A percentile compares a stretch with the other conserved stretches of the same genome.
Conservation (phyloP, 257 asterid species). For the Solanum sparsipilum region DNA sequence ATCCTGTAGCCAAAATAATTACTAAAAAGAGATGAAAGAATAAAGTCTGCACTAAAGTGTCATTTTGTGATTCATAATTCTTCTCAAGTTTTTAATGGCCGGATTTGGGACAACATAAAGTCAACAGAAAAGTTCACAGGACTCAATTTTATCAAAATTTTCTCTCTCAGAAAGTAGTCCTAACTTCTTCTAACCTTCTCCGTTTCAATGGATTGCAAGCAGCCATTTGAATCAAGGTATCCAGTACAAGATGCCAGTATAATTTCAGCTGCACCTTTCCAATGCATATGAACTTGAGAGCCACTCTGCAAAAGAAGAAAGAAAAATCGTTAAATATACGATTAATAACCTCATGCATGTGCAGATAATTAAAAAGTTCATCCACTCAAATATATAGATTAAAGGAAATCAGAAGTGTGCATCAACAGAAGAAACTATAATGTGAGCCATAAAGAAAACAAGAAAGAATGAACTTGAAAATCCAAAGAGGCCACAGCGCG, state of each 20-base stretch:
- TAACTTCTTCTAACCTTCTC: conserved; percentile 41
- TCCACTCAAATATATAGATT: not conserved
- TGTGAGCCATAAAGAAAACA: not conserved
- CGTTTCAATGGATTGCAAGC: conserved; percentile 41
- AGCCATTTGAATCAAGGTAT: conserved; percentile 53
- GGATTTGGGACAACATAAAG: not conserved
- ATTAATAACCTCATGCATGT: not conserved
- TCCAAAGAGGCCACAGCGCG: not conserved
- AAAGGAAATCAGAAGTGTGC: not conserved
- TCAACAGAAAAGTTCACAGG: not conserved
- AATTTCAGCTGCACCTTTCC: conserved; percentile 99
- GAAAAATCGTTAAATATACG: not conserved
- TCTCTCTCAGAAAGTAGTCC: not conserved
- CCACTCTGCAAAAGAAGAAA: conserved; percentile 40
- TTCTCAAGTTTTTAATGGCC: not conserved
- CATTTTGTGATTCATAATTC: not conserved
- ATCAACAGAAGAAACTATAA: not conserved
- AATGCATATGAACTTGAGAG: conserved; percentile 72
- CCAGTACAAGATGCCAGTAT: conserved; percentile 55
- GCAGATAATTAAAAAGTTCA: not conserved
- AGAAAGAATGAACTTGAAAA: not conserved
- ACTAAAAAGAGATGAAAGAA: not conserved
- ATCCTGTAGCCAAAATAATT: conserved; percentile 32
- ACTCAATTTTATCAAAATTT: not conserved
- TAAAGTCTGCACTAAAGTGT: not conserved